These are phyloP conservation scores for Pelargonium myrrhifolium DNA, from an alignment of 441 rosid species.

Conservation along the genomic window DNA sequence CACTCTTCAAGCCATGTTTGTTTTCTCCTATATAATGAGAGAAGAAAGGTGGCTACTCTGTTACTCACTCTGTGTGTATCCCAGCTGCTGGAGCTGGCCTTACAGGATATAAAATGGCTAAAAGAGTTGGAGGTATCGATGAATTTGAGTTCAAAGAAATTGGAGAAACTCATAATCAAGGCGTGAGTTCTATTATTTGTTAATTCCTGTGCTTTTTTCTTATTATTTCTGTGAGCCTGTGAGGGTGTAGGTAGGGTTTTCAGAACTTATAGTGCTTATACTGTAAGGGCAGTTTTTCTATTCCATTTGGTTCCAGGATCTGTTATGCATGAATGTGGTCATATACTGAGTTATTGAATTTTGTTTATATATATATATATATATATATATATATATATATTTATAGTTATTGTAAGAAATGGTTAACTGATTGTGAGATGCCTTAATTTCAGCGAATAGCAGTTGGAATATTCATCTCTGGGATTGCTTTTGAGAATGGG, in stretches of 20 bases:
- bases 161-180: slow-evolving; percentile 73
- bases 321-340: not conserved
- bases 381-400: no score
- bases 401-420: not conserved
- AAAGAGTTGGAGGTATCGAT: slow-evolving; percentile 75
- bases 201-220: not conserved
- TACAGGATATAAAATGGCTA: slow-evolving; percentile 91
- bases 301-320: not conserved
- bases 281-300: not conserved
- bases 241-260: not conserved
- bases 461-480: slow-evolving; percentile 71
- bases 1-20: not conserved
- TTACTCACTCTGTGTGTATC: slow-evolving; percentile 12
- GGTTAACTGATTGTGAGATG: not conserved
- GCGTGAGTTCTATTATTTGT: slow-evolving; percentile 45
- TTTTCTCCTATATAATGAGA: not conserved
- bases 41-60: not conserved
- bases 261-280: not conserved
- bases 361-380: no score
- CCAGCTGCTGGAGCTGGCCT: slow-evolving; percentile 99
- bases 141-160: slow-evolving; percentile 79
- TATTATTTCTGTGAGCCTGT: not conserved
- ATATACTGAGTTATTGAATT: not conserved
- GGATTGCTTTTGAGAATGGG: slow-evolving; percentile 54
- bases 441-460: slow-evolving; percentile 60